Evolutionary conservation across 1,284 basidiomycete species (phyloP).

Genomic region (Phaffia rhodozyma): DNA sequence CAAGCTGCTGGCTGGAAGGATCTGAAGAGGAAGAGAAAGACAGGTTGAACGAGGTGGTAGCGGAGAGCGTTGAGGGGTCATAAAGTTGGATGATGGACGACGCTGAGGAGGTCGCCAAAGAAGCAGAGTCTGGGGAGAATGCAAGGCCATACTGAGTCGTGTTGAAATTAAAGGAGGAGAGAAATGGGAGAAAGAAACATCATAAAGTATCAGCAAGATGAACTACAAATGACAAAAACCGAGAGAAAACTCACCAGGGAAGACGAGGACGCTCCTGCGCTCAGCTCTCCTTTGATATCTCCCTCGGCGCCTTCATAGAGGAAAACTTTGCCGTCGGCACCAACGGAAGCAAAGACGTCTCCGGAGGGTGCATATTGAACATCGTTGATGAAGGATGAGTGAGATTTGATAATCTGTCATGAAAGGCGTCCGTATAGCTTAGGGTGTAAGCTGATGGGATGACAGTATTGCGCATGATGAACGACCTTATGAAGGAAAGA

Average conservation of each 20-base stretch:
- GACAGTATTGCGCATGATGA: not conserved
- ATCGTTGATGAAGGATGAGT: slow-evolving; percentile 90
- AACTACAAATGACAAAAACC: no score
- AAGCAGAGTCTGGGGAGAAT: slow-evolving; percentile 12
- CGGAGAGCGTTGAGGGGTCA: slow-evolving; percentile 16
- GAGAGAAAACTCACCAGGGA: slow-evolving; percentile 1
- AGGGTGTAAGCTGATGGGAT: not conserved
- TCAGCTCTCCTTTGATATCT: slow-evolving; percentile 59
- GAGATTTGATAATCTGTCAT: slow-evolving; percentile 63
- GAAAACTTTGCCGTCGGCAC: slow-evolving; percentile 78
- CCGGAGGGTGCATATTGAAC: slow-evolving; percentile 73
- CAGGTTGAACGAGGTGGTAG: slow-evolving; percentile 10
- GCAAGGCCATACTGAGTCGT: slow-evolving; percentile 11
- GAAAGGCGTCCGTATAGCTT: not conserved
- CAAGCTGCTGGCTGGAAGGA: slow-evolving; percentile 58
- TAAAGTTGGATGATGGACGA: slow-evolving; percentile 15
- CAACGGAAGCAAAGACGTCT: slow-evolving; percentile 74
- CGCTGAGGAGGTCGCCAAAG: slow-evolving; percentile 14
- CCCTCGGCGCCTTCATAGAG: slow-evolving; percentile 87
- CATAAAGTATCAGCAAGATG: not conserved
- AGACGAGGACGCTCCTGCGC: not conserved
- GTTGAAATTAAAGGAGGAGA: not conserved
- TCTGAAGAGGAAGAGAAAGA: not conserved
- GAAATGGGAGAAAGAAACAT: not conserved
- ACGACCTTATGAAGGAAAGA: not conserved